Evolutionary conservation across 2,329 filamentous ascomycete species (phyloP).

Genomic region (Cadophora gregata): DNA sequence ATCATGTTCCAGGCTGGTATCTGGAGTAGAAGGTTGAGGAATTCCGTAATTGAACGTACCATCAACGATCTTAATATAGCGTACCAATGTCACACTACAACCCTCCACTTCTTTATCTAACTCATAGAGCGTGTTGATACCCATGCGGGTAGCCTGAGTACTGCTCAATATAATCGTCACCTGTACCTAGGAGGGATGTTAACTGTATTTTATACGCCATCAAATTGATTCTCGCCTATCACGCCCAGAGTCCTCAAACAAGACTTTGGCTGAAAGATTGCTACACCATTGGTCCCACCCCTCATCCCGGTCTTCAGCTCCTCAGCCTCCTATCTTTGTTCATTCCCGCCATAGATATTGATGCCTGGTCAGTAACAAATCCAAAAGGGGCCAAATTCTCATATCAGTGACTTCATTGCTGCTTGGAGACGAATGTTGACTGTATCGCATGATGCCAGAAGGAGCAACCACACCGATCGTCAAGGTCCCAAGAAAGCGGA

Average conservation of each 20-base stretch:
- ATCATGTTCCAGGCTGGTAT: no score
- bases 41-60: no score
- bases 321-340: neutral
- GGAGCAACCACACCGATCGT: neutral
- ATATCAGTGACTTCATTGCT: neutral
- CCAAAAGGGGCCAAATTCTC: neutral
- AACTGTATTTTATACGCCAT: no score
- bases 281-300: neutral
- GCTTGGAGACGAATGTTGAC: neutral
- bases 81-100: no score
- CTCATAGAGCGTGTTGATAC: no score
- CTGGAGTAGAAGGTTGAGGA: no score
- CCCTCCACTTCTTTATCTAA: no score
- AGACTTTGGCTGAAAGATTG: neutral
- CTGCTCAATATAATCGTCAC: no score
- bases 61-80: no score
- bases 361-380: neutral
- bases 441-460: neutral
- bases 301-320: neutral
- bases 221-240: neutral
- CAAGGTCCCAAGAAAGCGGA: neutral
- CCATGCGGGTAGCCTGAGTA: no score
- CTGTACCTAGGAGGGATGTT: no score
- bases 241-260: neutral
- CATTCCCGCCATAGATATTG: neutral